A percentile compares a stretch with the other conserved stretches of the same genome.
Evolutionary conservation across 371 early-diverging fungal species (phyloP).

Genomic region (Apophysomyces trapeziformis): DNA sequence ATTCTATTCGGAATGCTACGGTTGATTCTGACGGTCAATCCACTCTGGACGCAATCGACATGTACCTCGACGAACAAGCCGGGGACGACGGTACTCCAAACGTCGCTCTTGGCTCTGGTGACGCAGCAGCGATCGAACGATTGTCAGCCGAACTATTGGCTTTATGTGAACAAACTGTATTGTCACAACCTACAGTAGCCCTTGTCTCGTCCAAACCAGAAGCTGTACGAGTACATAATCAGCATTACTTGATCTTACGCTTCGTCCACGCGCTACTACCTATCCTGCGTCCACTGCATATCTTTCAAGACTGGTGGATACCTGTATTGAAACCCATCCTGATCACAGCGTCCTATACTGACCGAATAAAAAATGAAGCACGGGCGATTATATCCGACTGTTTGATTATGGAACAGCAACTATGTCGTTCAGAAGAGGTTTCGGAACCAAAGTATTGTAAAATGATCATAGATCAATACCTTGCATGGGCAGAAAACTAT

Average conservation of each 20-base stretch:
- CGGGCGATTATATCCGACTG: constrained; percentile 38
- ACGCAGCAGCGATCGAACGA: constrained; percentile 37
- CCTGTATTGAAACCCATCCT: constrained; percentile 39
- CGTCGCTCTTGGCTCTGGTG: constrained; percentile 16
- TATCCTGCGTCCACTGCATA: constrained; percentile 31
- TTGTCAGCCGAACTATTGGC: constrained; percentile 40
- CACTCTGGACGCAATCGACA: constrained; percentile 43
- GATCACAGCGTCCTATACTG: constrained; percentile 34
- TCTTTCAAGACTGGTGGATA: constrained; percentile 44
- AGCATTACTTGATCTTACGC: constrained; percentile 43
- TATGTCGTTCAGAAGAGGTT: constrained; percentile 9
- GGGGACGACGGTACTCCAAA: constrained; percentile 11
- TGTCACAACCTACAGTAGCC: constrained; percentile 17
- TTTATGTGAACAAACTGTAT: constrained; percentile 26
- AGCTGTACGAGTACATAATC: constrained; percentile 28
- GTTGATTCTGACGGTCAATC: constrained; percentile 39
- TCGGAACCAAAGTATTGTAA: constrained; percentile 27
- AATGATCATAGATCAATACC: constrained; percentile 37
- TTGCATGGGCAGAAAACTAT: constrained; percentile 36
- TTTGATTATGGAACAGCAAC: constrained; percentile 37
- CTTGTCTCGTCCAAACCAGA: constrained; percentile 33
- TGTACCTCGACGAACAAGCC: constrained; percentile 42
- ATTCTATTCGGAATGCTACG: constrained; percentile 36
- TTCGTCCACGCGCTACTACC: constrained; percentile 43
- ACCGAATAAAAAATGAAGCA: constrained; percentile 40